These are phyloP conservation scores for Alisma plantagoaquatica DNA, from an alignment of 106 monocot genomes.

Conservation along the genomic window DNA sequence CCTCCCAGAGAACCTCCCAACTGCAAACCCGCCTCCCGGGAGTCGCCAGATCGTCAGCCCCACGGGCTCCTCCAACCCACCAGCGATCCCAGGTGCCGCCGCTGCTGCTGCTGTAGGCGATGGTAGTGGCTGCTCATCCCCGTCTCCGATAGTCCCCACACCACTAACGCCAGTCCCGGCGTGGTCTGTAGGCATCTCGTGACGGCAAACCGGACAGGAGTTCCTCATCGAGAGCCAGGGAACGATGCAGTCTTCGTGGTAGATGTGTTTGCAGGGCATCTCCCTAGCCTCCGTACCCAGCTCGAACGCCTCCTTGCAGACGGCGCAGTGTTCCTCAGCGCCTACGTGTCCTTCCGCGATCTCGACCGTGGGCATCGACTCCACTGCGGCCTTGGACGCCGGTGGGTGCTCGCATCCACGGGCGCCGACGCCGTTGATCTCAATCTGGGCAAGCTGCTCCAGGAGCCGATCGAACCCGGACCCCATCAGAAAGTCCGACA, in stretches of 20 bases:
- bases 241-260: slow-evolving; percentile 23
- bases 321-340: slow-evolving; percentile 13
- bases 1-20: slow-evolving; percentile 22
- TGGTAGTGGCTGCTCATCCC: neutral
- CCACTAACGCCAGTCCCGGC: no score
- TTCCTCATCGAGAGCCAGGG: slow-evolving; percentile 22
- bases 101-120: neutral
- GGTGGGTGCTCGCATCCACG: slow-evolving; percentile 16
- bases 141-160: neutral
- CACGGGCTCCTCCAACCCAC: slow-evolving; percentile 3
- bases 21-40: slow-evolving; percentile 24
- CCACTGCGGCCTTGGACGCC: slow-evolving; percentile 15
- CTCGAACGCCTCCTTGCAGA: slow-evolving; percentile 20
- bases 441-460: slow-evolving; percentile 17
- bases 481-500: slow-evolving; percentile 25
- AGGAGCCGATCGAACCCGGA: slow-evolving; percentile 25
- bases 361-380: slow-evolving; percentile 20
- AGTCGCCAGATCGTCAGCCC: slow-evolving; percentile 27
- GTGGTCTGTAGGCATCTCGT: slow-evolving; percentile 15
- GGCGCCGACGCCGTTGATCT: slow-evolving; percentile 12
- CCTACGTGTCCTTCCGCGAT: slow-evolving; percentile 7
- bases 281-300: slow-evolving; percentile 14
- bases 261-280: slow-evolving; percentile 22
- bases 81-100: neutral
- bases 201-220: slow-evolving; percentile 21